Evolutionary conservation across 257 asterid species (phyloP), one percentile per base, ranked within the genome.

Genomic region (Solanum chmielewskii): DNA sequence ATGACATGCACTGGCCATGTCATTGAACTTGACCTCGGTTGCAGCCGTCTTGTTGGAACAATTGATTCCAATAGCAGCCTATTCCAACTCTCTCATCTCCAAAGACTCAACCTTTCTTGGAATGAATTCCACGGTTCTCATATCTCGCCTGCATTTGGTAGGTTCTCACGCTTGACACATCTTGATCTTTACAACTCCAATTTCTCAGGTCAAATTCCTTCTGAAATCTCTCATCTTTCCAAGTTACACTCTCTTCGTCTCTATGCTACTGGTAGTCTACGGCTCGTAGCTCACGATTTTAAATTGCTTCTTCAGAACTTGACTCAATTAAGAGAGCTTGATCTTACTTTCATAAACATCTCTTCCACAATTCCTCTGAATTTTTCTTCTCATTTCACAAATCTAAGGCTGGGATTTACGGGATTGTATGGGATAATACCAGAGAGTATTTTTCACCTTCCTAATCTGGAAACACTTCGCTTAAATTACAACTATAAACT

Each of bases 181-280:
- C 89, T 90, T n/a, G 85, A 86, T 27, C 84, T 90, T 77, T 83
- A 45, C 31, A 3, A 15, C 25, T 90, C 90, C 18, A 13, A 21
- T 83, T 90, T 88, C 76, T 49, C 84, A 74, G 85, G 90, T 86
- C 82, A 86, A 75, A 70, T 88, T 83, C 88, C 89, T 81, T 59
- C 76, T 9, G 86, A 89, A 82, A 42, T 76, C n/a, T 76, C 60
- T 42, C 60, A 23, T 42, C 83, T 77, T 14, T 77, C 39, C 15
- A 42, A 45, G 5, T 74, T 89, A n/a, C 47, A 88, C 27, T 86
- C 81, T 2, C 89, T 85, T 73, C 16, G 37, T 66, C 33, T 66
- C 10, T 12, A 0, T 25, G 35, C 5, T 23, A 4, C 6, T 23
- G 14, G 15, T 66, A 0, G 11, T 20, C 20, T 86, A 12, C 39